Conservation (phyloP, 768 basidiomycete genomes). For the Fomitopsis pulvina region DNA sequence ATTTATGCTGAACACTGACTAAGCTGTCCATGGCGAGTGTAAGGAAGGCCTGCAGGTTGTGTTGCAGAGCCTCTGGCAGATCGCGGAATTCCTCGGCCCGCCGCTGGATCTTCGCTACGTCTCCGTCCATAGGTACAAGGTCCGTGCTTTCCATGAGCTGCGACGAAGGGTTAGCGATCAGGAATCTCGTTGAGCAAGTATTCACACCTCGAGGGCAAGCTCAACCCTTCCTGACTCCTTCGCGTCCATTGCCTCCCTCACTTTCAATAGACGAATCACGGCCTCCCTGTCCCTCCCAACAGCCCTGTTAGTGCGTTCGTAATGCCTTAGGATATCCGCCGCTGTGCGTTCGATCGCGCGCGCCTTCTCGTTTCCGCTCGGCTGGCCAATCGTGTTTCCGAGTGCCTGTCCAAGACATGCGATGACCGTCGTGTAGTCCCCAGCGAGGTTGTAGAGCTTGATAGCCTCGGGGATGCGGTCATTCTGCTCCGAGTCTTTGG, state of each 20-base stretch:
- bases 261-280: constrained; percentile 65
- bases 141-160: constrained; percentile 85
- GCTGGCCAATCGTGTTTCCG: constrained; percentile 72
- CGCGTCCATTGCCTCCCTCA: constrained; percentile 75
- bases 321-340: constrained; percentile 70
- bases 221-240: constrained; percentile 71
- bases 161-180: background rate
- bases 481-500: constrained; percentile 75
- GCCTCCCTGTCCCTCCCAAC: constrained; percentile 71
- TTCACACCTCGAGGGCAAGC: constrained; percentile 75
- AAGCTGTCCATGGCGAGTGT: constrained; percentile 91
- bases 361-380: constrained; percentile 52
- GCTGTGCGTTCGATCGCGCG: constrained; percentile 68
- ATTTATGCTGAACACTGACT: constrained; percentile 69
- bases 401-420: constrained; percentile 82
- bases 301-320: constrained; percentile 68
- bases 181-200: constrained; percentile 8
- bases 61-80: constrained; percentile 78
- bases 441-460: constrained; percentile 92
- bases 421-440: constrained; percentile 84
- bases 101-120: constrained; percentile 78
- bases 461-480: constrained; percentile 86
- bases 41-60: constrained; percentile 84
- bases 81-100: constrained; percentile 88
- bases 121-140: constrained; percentile 81